Conservation (phyloP, 129 eudicot species). For the Arctium minus region DNA sequence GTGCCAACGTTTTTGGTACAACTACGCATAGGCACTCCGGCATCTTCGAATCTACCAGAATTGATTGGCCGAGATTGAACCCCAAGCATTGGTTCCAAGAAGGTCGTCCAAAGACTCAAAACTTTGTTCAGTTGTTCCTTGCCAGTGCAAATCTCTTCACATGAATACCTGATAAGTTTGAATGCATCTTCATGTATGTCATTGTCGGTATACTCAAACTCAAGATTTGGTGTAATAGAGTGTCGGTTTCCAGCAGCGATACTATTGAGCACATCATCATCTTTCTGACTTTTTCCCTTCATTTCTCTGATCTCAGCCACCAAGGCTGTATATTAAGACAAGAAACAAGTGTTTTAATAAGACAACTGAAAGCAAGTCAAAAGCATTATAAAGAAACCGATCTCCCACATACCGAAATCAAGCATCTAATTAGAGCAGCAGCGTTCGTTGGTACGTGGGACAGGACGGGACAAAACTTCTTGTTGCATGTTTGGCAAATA, state of each 20-base stretch:
- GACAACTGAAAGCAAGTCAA: not conserved
- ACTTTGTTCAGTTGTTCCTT: slow-evolving; percentile 83
- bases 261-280: slow-evolving; percentile 67
- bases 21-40: slow-evolving; percentile 27
- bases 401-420: not conserved
- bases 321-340: slow-evolving; percentile 54
- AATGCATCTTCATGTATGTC: slow-evolving; percentile 77
- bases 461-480: too few species aligned
- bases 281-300: slow-evolving; percentile 74
- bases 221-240: slow-evolving; percentile 58
- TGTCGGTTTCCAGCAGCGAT: slow-evolving; percentile 79
- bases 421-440: not conserved
- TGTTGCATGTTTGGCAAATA: too few species aligned
- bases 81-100: slow-evolving; percentile 84
- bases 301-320: slow-evolving; percentile 80
- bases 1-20: slow-evolving; percentile 23
- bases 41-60: slow-evolving; percentile 34
- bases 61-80: slow-evolving; percentile 46
- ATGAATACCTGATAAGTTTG: slow-evolving; percentile 75
- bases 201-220: slow-evolving; percentile 54
- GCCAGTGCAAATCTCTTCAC: slow-evolving; percentile 76
- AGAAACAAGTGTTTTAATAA: not conserved
- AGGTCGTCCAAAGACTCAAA: slow-evolving; percentile 73
- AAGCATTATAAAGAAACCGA: not conserved
- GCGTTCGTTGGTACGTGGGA: too few species aligned